Conservation (phyloP, 1,284 basidiomycete genomes). For the Papiliotrema nemorosa region DNA sequence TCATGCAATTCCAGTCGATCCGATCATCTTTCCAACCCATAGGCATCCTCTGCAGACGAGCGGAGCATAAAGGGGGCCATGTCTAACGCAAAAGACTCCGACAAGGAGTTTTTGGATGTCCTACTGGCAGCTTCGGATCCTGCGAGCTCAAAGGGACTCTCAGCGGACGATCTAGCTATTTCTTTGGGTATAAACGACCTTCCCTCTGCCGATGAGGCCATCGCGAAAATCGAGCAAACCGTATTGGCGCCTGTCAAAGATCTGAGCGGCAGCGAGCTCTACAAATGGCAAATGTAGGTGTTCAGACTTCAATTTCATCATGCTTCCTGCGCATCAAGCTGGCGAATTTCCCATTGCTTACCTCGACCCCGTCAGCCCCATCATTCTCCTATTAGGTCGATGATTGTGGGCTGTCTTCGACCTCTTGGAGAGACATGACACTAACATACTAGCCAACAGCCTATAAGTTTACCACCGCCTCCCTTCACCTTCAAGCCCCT, state of each 20-base stretch:
- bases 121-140: too few species aligned
- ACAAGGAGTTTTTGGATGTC: too few species aligned
- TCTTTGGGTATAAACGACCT: too few species aligned
- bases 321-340: not conserved
- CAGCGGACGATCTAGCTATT: too few species aligned
- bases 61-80: too few species aligned
- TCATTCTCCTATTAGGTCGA: not conserved
- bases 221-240: constrained; percentile 31
- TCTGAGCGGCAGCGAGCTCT: constrained; percentile 30
- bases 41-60: too few species aligned
- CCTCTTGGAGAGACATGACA: too few species aligned
- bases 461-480: constrained; percentile 41
- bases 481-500: constrained; percentile 64
- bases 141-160: too few species aligned
- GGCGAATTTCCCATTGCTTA: not conserved
- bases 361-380: too few species aligned
- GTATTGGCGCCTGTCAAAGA: constrained; percentile 38
- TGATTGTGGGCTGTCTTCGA: not conserved
- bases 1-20: too few species aligned
- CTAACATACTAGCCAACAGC: constrained; percentile 49
- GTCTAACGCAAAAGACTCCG: too few species aligned
- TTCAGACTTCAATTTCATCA: not conserved
- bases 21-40: too few species aligned
- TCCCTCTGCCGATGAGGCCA: constrained; percentile 16
- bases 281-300: constrained; percentile 43